phyloP scores from a whole-genome alignment of 2,329 filamentous ascomycete species.

The Xylaria arbuscula region DNA sequence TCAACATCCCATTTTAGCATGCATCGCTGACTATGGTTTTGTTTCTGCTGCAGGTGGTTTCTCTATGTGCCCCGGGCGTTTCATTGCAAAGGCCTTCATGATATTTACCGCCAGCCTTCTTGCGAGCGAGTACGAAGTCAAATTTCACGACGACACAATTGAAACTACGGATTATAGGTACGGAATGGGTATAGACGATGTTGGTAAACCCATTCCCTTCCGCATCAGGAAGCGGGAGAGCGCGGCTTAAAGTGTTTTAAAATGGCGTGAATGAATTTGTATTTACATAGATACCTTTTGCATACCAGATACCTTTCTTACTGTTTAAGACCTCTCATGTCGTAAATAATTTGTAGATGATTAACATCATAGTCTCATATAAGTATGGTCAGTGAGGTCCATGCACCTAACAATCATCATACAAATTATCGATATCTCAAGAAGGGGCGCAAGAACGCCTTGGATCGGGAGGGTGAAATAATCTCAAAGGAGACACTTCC shows the following conservation, averaged over 20 bases:
- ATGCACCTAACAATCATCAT: no score
- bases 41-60: slow-evolving; percentile 30
- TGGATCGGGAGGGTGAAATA: no score
- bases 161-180: slow-evolving; percentile 35
- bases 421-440: no score
- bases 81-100: slow-evolving; percentile 37
- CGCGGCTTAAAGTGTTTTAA: slow-evolving; percentile 9
- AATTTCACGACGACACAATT: slow-evolving; percentile 28
- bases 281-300: neutral
- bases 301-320: neutral
- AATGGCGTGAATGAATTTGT: neutral
- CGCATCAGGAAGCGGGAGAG: slow-evolving; percentile 32
- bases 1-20: neutral
- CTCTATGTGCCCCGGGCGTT: slow-evolving; percentile 39
- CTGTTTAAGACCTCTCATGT: neutral
- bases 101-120: slow-evolving; percentile 31
- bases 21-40: slow-evolving; percentile 3
- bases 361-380: no score
- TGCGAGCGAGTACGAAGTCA: slow-evolving; percentile 34
- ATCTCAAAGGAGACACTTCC: no score
- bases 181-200: slow-evolving; percentile 38
- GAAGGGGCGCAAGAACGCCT: no score
- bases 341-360: no score
- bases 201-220: slow-evolving; percentile 35
- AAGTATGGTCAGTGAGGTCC: no score